A percentile compares a stretch with the other conserved stretches of the same genome.
These are phyloP conservation scores for Triticum dicoccoides DNA, from an alignment of 176 grass and related monocot species.

Conservation along the genomic window DNA sequence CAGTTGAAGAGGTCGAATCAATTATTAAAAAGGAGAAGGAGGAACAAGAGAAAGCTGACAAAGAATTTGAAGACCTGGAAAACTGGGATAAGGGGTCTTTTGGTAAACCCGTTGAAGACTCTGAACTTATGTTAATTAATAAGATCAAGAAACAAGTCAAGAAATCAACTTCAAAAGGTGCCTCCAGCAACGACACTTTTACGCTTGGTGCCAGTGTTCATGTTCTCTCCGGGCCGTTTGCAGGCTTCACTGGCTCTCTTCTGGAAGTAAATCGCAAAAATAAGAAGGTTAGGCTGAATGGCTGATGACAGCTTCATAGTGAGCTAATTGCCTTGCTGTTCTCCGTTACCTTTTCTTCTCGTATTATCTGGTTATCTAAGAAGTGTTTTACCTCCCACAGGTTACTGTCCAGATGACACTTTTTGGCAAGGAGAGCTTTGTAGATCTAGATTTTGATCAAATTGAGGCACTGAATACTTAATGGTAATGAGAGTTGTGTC, in stretches of 20 bases:
- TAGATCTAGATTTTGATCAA: constrained; percentile 87
- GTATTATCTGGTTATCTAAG: constrained; percentile 29
- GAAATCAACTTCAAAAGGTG: constrained; percentile 35
- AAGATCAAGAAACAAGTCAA: constrained; percentile 43
- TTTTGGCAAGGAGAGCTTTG: constrained; percentile 87
- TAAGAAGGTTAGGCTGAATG: constrained; percentile 52
- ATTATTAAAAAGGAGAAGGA: constrained; percentile 68
- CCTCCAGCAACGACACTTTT: constrained; percentile 22
- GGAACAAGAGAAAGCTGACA: constrained; percentile 65
- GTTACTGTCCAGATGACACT: constrained; percentile 57
- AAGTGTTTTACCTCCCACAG: constrained; percentile 40
- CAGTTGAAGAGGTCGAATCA: constrained; percentile 67
- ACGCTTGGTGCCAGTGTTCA: constrained; percentile 54
- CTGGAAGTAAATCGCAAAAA: constrained; percentile 63
- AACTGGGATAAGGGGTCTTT: constrained; percentile 24
- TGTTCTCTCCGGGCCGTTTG: constrained; percentile 68
- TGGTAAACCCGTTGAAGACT: constrained; percentile 36
- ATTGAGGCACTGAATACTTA: constrained; percentile 47
- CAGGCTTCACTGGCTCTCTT: constrained; percentile 67
- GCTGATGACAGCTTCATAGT: not conserved
- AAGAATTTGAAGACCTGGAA: constrained; percentile 63
- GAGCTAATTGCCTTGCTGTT: not conserved
- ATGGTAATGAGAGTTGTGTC: not conserved
- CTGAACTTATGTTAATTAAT: constrained; percentile 48
- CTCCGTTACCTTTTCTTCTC: not conserved